Base-by-base conservation (phyloP, 2,329 filamentous ascomycete genomes). In the Fonsecaea pugnacius region DNA sequence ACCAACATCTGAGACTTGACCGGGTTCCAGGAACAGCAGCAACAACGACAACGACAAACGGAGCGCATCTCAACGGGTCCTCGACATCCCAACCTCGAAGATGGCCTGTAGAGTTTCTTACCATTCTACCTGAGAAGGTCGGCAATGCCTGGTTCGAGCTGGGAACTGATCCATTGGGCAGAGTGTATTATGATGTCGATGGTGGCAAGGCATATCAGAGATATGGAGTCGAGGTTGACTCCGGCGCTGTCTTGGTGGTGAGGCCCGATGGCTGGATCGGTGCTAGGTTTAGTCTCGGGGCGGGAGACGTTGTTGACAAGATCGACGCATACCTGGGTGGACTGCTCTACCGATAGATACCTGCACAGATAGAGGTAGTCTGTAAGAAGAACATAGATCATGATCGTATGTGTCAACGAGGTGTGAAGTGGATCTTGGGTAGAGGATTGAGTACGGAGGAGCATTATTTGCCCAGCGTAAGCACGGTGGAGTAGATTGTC, bases 1-100 rank as follows among this genome's bases (percentile, higher is more conserved):
- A 92, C 46, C 87, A 91, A 0, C 86, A 96, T 63, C 86, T 89
- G 72, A 60, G 53, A 35, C 53, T 32, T 16, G 56, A 54, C 3
- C 48, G 43, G 33, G 61, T 55, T 1, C 52, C 53, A 6, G 56
- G 55, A 52, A 59, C 56, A 4, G 40, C 36, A 24, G 40, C 50
- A 36, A 32, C 35, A 27, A 24, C 59, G 27, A 55, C 50, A 48
- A 35, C 33, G 16, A 36, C 60, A 21, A 59, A 59, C 53, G 63
- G 60, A 5, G 56, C 51, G n/a, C 63, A 58, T n/a, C 5, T 62
- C 12, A 66, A 68, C 33, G 64, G 64, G 24, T 40, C 57, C 9
- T 58, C 66, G 9, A 35, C 57, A 18, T 48, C 50, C 36, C 50
- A 36, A 24, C 38, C 60, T 24, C 57, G 52, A 35, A 27, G 18